These are phyloP conservation scores for Umbelopsis isabellina DNA, from an alignment of 192 early-diverging fungal genomes.

Conservation along the genomic window DNA sequence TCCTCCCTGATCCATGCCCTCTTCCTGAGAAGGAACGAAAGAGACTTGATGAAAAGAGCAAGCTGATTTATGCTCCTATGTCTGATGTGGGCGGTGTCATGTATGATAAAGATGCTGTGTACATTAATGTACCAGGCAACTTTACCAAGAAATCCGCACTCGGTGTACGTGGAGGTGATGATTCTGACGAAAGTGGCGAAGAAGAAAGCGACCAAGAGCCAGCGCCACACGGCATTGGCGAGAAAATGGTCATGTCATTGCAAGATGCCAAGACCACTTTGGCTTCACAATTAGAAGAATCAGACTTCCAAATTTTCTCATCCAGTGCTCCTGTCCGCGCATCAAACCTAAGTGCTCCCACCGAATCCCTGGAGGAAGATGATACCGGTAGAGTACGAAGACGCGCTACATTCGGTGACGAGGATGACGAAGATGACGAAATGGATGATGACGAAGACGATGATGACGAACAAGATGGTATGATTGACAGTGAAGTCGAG, in stretches of 20 bases:
- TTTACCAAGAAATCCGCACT: slow-evolving; percentile 66
- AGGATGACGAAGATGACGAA: slow-evolving; percentile 50
- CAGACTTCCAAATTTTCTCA: slow-evolving; percentile 72
- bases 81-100: slow-evolving; percentile 97
- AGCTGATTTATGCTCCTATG: slow-evolving; percentile 98
- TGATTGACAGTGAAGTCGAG: slow-evolving; percentile 38
- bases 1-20: slow-evolving; percentile 94
- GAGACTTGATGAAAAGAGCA: slow-evolving; percentile 89
- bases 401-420: slow-evolving; percentile 67
- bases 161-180: slow-evolving; percentile 42
- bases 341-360: slow-evolving; percentile 34
- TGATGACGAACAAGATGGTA: slow-evolving; percentile 38
- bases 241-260: slow-evolving; percentile 90
- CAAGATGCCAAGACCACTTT: slow-evolving; percentile 83
- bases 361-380: slow-evolving; percentile 38
- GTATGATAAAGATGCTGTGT: slow-evolving; percentile 99
- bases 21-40: slow-evolving; percentile 92
- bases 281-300: slow-evolving; percentile 67
- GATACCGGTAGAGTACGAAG: slow-evolving; percentile 54
- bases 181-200: slow-evolving; percentile 35
- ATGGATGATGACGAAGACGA: slow-evolving; percentile 47
- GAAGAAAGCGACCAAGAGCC: slow-evolving; percentile 34
- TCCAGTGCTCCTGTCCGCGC: slow-evolving; percentile 62
- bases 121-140: slow-evolving; percentile 92
- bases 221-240: slow-evolving; percentile 64